These are phyloP conservation scores for Extremus antarcticus DNA, from an alignment of 495 filamentous ascomycete species.

Conservation along the genomic window DNA sequence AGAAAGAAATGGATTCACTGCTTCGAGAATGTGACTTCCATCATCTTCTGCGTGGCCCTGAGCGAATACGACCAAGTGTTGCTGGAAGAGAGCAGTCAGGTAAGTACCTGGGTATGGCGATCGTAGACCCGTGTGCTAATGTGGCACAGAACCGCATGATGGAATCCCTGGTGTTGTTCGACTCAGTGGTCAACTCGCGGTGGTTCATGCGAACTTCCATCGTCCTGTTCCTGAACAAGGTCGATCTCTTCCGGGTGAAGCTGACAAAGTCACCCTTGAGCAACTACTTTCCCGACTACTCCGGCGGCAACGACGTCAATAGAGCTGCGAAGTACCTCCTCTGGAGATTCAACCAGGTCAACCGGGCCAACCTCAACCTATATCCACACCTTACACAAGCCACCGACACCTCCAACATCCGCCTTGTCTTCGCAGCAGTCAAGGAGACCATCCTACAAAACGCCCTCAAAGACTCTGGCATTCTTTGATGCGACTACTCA, in stretches of 20 bases:
- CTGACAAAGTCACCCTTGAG: constrained; percentile 76
- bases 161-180: constrained; percentile 94
- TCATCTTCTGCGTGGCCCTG: constrained; percentile 96
- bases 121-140: not conserved
- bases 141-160: constrained; percentile 84
- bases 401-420: constrained; percentile 96
- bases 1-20: constrained; percentile 99
- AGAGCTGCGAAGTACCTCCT: constrained; percentile 94
- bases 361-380: constrained; percentile 86
- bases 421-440: constrained; percentile 92
- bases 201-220: constrained; percentile 99
- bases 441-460: constrained; percentile 99
- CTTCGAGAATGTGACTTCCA: constrained; percentile 99
- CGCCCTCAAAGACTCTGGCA: constrained; percentile 93
- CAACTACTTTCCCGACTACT: constrained; percentile 97
- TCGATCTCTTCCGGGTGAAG: constrained; percentile 94
- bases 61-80: constrained; percentile 98
- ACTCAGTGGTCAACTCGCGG: constrained; percentile 95
- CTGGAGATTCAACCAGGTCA: constrained; percentile 98
- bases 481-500: constrained; percentile 30
- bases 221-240: constrained; percentile 96
- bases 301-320: constrained; percentile 93
- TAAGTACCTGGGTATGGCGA: constrained; percentile 29
- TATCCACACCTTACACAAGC: constrained; percentile 98
- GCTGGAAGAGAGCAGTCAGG: constrained; percentile 93